Conservation (phyloP, 345 rosid species). For the Nephelium lappaceum region DNA sequence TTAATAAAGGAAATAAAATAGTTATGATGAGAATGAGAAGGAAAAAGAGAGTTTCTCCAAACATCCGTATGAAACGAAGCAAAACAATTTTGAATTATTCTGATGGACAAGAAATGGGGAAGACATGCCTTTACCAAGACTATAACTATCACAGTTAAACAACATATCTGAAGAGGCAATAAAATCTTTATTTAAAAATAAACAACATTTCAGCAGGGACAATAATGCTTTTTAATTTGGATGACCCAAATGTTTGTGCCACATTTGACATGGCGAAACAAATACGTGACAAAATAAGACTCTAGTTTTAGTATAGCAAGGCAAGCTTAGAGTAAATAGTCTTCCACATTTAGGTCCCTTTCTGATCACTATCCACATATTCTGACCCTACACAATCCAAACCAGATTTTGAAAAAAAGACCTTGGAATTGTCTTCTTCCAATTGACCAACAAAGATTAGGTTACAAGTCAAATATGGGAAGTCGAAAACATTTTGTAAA, state of each 20-base stretch:
- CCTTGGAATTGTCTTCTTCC: slow-evolving; percentile 1
- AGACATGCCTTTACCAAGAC: too few species aligned
- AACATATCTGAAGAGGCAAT: too few species aligned
- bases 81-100: too few species aligned
- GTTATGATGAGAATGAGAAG: neutral
- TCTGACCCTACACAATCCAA: slow-evolving; percentile 15
- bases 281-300: neutral
- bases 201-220: too few species aligned
- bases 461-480: neutral
- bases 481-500: neutral
- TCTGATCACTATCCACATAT: neutral
- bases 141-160: too few species aligned
- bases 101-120: too few species aligned
- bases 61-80: neutral
- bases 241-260: neutral
- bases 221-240: neutral
- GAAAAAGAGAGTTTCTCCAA: neutral
- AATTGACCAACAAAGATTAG: too few species aligned
- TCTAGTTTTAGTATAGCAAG: neutral
- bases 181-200: too few species aligned
- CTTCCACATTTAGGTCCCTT: slow-evolving; percentile 18
- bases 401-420: slow-evolving; percentile 1
- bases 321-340: too few species aligned
- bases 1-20: neutral
- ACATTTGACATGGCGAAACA: neutral